Percentiles rank a stretch among this genome's conserved stretches.
Evolutionary conservation across 345 rosid species (phyloP).

Genomic region (Dipteronia sinensis): DNA sequence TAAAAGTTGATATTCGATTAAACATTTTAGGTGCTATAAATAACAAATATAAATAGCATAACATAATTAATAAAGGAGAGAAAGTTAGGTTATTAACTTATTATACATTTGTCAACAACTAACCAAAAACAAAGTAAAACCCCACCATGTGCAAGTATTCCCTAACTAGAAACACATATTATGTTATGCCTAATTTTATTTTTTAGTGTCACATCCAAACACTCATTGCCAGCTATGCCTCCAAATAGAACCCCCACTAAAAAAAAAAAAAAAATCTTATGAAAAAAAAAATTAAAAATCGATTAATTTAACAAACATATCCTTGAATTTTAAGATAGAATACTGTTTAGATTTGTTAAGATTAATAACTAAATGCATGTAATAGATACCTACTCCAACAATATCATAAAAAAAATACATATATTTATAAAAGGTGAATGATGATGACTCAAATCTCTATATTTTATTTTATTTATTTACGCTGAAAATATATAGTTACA

Average conservation of each 20-base stretch:
- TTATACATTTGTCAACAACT: not conserved
- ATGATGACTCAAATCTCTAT: no score
- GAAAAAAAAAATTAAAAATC: not conserved
- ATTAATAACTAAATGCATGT: no score
- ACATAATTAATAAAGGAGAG: not conserved
- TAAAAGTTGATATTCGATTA: not conserved
- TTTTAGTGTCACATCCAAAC: not conserved
- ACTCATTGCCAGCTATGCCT: slow-evolving; percentile 13
- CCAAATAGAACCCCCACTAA: not conserved
- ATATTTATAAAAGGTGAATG: no score
- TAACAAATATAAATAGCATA: not conserved
- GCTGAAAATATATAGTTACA: no score
- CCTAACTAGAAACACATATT: not conserved
- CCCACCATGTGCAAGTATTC: slow-evolving; percentile 27
- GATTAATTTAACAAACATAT: not conserved
- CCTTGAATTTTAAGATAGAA: not conserved
- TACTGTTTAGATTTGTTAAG: no score
- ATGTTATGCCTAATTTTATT: no score
- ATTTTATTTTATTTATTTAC: no score
- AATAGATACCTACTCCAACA: no score
- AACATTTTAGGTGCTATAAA: no score
- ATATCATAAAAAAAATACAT: no score
- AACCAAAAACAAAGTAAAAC: not conserved
- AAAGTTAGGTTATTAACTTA: not conserved
- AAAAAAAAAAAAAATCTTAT: not conserved